Base-by-base conservation (phyloP, 495 filamentous ascomycete species). In the Chlorociboria aeruginascens region DNA sequence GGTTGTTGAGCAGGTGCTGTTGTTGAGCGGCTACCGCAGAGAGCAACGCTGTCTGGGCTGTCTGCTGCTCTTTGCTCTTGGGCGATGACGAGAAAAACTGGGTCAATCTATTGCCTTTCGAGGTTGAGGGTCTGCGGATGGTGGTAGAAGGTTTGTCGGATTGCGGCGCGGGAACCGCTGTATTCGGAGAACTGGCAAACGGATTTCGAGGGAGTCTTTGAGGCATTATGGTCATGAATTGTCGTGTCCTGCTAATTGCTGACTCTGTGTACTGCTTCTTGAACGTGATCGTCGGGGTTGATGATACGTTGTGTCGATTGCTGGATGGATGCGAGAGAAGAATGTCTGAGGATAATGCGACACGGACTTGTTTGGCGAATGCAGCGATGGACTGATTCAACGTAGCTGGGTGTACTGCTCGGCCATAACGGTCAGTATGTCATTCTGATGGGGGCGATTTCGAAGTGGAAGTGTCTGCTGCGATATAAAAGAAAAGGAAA, bases 71-170 rank as follows among this genome's bases (percentile, higher is more conserved):
- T 58, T 81, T 87, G 45, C 75, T 62, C 66, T 85, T 89, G 48
- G 81, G 73, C 17, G 77, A 74, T 17, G 87, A 77, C 13, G 78
- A 75, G 65, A 81, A 81, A 63, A 81, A 73, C 55, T 77, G 72
- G 30, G 70, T 71, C 43, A 81, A 68, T 49, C 70, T 71, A 46
- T 72, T 77, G 55, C 67, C 73, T 54, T 72, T 74, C 46, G 77
- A 77, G 46, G 67, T 67, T n/a, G 77, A 78, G 16, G 73, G 69
- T 46, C 73, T 66, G 46, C 74, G 65, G 16, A n/a, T 38, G 9
- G 54, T 20, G n/a, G 20, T 25, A 4, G 20, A 25, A 31, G 54
- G 47, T 31, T 54, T 54, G 38, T 60, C 57, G 11, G 54, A 37
- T 25, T 41, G 38, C 28, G 51, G 40, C 43, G 51, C 50, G 31